Percentiles rank a stretch among this genome's conserved stretches.
Evolutionary conservation across 2,329 filamentous ascomycete species (phyloP).

Genomic region (Trichoderma cornu-damae): DNA sequence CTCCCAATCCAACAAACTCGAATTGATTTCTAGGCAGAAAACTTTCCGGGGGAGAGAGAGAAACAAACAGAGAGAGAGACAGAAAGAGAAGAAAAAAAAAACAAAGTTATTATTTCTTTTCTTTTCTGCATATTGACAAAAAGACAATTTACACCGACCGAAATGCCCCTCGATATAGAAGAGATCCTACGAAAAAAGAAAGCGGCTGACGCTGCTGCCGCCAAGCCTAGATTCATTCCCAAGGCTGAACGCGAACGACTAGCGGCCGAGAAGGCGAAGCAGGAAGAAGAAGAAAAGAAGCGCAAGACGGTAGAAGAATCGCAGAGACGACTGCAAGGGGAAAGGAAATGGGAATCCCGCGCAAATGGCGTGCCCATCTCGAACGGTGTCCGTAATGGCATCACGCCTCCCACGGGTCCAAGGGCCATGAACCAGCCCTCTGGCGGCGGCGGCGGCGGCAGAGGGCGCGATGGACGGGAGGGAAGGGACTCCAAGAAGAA

Average conservation of each 20-base stretch:
- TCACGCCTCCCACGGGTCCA: constrained; percentile 62
- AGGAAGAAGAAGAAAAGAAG: constrained; percentile 58
- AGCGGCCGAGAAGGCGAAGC: constrained; percentile 70
- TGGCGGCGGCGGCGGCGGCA: constrained; percentile 34
- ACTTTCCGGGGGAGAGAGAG: no score
- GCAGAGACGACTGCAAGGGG: constrained; percentile 67
- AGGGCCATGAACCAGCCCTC: constrained; percentile 53
- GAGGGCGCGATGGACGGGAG: constrained; percentile 40
- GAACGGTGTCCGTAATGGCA: constrained; percentile 26
- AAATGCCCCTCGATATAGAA: constrained; percentile 66
- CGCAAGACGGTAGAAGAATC: constrained; percentile 51
- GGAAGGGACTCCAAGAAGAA: constrained; percentile 35
- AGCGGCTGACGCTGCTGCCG: constrained; percentile 74
- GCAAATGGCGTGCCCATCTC: constrained; percentile 27
- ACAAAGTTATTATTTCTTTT: not conserved
- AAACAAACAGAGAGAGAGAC: no score
- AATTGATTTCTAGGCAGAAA: not conserved
- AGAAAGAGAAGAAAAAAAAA: no score
- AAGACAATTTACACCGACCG: not conserved
- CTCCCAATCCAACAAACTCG: not conserved
- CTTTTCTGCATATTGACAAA: not conserved
- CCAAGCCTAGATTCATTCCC: constrained; percentile 83
- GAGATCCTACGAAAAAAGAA: constrained; percentile 81
- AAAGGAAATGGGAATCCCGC: constrained; percentile 34
- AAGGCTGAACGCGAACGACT: constrained; percentile 77